Percentiles rank a stretch among this genome's conserved stretches.
Conservation (phyloP, 352 stramenopile genomes). For the Lagenidium giganteum region DNA sequence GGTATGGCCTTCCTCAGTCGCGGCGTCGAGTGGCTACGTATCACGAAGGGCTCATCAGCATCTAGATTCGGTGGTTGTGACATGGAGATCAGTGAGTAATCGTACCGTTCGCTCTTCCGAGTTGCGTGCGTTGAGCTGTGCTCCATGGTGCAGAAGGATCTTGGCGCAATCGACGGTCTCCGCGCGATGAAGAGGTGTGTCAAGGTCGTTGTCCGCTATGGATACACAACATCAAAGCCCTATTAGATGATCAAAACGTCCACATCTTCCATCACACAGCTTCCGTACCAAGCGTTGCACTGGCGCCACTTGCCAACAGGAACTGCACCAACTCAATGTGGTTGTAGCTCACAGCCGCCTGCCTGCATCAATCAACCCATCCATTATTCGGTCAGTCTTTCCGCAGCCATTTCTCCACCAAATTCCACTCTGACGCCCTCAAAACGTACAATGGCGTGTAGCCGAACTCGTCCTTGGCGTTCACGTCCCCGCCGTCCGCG, state of each 20-base stretch:
- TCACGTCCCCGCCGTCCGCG: slow-evolving; percentile 13
- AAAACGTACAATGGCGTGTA: slow-evolving; percentile 28
- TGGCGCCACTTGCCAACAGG: slow-evolving; percentile 19
- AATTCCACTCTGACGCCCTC: neutral
- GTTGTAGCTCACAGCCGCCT: slow-evolving; percentile 38
- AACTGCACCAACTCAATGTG: slow-evolving; percentile 24
- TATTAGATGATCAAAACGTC: neutral
- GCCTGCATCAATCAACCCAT: slow-evolving; percentile 9
- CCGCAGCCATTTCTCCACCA: neutral
- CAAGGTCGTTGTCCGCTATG: slow-evolving; percentile 24
- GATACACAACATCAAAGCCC: neutral
- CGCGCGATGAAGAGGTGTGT: slow-evolving; percentile 25
- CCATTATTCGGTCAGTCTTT: neutral
- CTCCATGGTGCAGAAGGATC: slow-evolving; percentile 23
- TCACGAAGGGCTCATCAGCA: neutral
- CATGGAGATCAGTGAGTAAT: slow-evolving; percentile 1
- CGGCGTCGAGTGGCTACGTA: slow-evolving; percentile 25
- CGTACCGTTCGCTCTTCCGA: slow-evolving; percentile 24
- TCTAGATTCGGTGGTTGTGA: slow-evolving; percentile 1
- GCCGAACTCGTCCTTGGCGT: slow-evolving; percentile 27
- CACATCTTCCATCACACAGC: neutral
- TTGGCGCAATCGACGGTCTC: slow-evolving; percentile 25
- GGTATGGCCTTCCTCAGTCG: slow-evolving; percentile 25
- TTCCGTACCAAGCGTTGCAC: slow-evolving; percentile 13
- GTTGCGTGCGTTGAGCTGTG: slow-evolving; percentile 28